phyloP scores from a whole-genome alignment of 1,284 basidiomycete genomes.

The Puccinia triticina region DNA sequence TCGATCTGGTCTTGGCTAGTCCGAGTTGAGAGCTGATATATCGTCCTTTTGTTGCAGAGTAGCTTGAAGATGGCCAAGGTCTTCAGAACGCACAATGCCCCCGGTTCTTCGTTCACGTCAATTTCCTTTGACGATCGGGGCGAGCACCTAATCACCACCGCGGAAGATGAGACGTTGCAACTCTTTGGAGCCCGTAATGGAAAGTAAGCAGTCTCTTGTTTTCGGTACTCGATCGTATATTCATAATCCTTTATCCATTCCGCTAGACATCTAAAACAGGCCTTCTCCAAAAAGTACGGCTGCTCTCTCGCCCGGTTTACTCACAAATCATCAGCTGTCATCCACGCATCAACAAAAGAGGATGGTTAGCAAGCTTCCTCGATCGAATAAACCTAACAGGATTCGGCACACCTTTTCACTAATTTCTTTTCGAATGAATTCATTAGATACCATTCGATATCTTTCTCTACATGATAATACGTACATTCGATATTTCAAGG shows the following conservation, averaged over 20 bases:
- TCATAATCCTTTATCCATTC: not conserved
- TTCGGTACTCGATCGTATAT: constrained; percentile 4
- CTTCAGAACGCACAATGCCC: constrained; percentile 72
- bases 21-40: constrained; percentile 9
- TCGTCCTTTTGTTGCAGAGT: constrained; percentile 9
- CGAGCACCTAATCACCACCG: constrained; percentile 79
- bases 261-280: constrained; percentile 71
- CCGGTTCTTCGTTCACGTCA: constrained; percentile 69
- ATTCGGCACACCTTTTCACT: not conserved
- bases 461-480: constrained; percentile 94
- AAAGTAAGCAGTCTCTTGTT: constrained; percentile 71
- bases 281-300: constrained; percentile 95
- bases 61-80: constrained; percentile 67
- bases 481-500: constrained; percentile 91
- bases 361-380: constrained; percentile 65
- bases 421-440: not conserved
- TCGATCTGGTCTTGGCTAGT: not conserved
- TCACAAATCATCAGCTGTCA: constrained; percentile 78
- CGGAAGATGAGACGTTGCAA: constrained; percentile 90
- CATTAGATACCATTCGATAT: constrained; percentile 78
- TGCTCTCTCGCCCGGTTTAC: constrained; percentile 91
- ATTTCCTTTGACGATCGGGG: constrained; percentile 89
- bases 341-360: constrained; percentile 92
- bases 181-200: constrained; percentile 85
- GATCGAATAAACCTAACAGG: not conserved